Percentiles rank a stretch among this genome's conserved stretches.
These are phyloP conservation scores for Sclerotinia sclerotiorum DNA, from an alignment of 2,329 filamentous ascomycete species.

Conservation along the genomic window DNA sequence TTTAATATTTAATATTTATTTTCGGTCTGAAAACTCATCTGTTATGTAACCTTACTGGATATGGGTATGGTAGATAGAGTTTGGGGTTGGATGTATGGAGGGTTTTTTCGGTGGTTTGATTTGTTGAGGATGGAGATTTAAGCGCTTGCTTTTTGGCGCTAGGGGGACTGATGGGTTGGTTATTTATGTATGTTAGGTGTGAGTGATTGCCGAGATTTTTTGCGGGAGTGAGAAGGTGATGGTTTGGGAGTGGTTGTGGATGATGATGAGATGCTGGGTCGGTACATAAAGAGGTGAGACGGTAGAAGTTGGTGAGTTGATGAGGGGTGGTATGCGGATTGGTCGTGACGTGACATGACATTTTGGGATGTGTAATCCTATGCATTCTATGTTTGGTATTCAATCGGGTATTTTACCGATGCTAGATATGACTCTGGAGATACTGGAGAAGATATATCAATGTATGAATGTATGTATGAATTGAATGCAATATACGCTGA, in stretches of 20 bases:
- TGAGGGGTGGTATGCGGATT: neutral
- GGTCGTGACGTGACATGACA: neutral
- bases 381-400: neutral
- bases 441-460: neutral
- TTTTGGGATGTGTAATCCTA: neutral
- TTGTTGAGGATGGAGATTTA: neutral
- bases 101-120: neutral
- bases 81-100: neutral
- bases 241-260: neutral
- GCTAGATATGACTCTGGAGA: neutral
- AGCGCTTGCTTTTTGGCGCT: constrained; percentile 7
- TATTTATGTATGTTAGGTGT: neutral
- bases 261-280: neutral
- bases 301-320: neutral
- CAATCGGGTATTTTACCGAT: neutral
- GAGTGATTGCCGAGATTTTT: neutral
- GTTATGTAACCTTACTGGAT: too few species aligned
- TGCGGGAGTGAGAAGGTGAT: neutral
- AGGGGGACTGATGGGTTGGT: neutral
- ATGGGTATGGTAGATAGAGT: neutral
- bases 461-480: neutral
- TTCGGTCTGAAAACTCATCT: too few species aligned
- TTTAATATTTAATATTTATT: too few species aligned
- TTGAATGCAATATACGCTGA: neutral
- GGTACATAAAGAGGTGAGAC: constrained; percentile 1